Conservation (phyloP, 2,329 filamentous ascomycete genomes). For the Verticillium longisporum region DNA sequence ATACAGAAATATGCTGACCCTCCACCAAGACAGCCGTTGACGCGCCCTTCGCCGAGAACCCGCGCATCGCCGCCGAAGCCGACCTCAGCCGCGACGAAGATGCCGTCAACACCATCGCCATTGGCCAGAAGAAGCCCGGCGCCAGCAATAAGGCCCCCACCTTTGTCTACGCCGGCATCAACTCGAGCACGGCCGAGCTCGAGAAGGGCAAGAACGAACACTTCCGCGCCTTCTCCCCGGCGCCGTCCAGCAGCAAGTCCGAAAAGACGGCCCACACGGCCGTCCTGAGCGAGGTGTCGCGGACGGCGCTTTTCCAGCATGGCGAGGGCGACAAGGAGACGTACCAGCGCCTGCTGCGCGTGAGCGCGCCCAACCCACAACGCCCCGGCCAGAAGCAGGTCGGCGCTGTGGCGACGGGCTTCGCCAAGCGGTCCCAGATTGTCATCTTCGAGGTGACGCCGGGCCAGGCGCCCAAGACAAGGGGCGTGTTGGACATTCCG, state of each 20-base stretch:
- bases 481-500: conserved; percentile 42
- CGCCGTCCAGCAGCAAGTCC: conserved; percentile 16
- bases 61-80: conserved; percentile 59
- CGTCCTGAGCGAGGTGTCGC: conserved; percentile 39
- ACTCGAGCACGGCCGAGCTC: conserved; percentile 67
- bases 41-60: conserved; percentile 55
- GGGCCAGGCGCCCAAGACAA: conserved; percentile 39
- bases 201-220: conserved; percentile 76
- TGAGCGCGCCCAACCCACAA: conserved; percentile 37
- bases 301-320: conserved; percentile 44
- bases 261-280: conserved; percentile 21
- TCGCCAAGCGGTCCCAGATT: conserved; percentile 70
- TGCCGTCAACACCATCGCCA: conserved; percentile 75
- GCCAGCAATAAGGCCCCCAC: conserved; percentile 39
- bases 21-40: conserved; percentile 59
- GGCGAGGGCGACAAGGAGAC: conserved; percentile 39
- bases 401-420: conserved; percentile 71
- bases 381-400: conserved; percentile 50
- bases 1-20: conserved; percentile 3
- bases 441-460: conserved; percentile 68
- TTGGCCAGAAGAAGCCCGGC: conserved; percentile 53
- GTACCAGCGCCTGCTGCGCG: conserved; percentile 54
- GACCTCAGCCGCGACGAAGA: conserved; percentile 81
- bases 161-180: conserved; percentile 70
- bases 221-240: conserved; percentile 67